These are phyloP conservation scores for Mycena capillaripes DNA, from an alignment of 768 basidiomycete genomes.

Conservation along the genomic window DNA sequence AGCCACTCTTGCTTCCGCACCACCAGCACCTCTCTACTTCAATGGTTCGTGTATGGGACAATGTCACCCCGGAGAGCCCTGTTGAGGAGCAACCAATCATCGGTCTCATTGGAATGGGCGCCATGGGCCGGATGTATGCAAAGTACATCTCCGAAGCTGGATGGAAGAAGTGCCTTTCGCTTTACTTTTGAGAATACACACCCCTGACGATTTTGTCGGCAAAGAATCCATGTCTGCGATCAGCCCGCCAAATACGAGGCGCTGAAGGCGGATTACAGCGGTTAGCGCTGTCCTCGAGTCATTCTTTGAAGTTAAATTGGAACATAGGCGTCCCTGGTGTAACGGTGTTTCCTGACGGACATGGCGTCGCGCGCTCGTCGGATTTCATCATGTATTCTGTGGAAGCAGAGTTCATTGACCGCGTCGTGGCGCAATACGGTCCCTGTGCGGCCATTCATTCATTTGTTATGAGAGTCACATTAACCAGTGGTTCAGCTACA, in stretches of 20 bases:
- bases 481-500: slow-evolving; percentile 70
- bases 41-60: slow-evolving; percentile 5
- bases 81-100: slow-evolving; percentile 74
- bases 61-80: slow-evolving; percentile 10
- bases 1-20: no score
- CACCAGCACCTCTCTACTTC: background rate
- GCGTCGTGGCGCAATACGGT: slow-evolving; percentile 90
- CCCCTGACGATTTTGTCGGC: slow-evolving; percentile 20
- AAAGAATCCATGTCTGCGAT: slow-evolving; percentile 93
- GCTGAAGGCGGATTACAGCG: slow-evolving; percentile 71
- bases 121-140: slow-evolving; percentile 98
- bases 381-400: slow-evolving; percentile 97
- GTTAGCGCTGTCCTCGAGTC: slow-evolving; percentile 53
- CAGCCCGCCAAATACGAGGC: slow-evolving; percentile 78
- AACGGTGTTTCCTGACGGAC: slow-evolving; percentile 81
- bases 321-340: slow-evolving; percentile 70
- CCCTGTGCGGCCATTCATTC: slow-evolving; percentile 76
- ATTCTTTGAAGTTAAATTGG: background rate
- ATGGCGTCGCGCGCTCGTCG: slow-evolving; percentile 87
- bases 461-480: background rate
- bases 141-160: slow-evolving; percentile 81
- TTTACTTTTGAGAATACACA: slow-evolving; percentile 13
- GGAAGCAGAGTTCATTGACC: slow-evolving; percentile 89
- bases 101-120: slow-evolving; percentile 97
- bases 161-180: slow-evolving; percentile 80